Base-by-base conservation (phyloP, 2,329 filamentous ascomycete species). In the Cucurbitaria berberidis region DNA sequence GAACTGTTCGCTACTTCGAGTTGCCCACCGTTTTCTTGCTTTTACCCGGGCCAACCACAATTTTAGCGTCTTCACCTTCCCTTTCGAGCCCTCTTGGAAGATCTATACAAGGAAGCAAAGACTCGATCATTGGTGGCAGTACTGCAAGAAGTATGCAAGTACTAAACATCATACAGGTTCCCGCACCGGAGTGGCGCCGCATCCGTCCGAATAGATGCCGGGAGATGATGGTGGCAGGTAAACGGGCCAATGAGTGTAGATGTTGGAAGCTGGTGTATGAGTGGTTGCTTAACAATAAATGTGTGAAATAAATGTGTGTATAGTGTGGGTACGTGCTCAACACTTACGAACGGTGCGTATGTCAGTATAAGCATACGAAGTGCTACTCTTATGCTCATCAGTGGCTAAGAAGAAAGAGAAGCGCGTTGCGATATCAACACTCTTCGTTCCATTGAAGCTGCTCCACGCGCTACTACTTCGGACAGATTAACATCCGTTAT, bases 101-200 rank as follows among this genome's bases (percentile, higher is more conserved):
- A 11, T 30, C 34, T 30, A 13, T 24, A 9, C 13, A 9, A 13
- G 9, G 13, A 22, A 10, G 29, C 21, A 16, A 50, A 18, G 7
- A 30, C 24, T 24, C n/a, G 19, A 5, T 22, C 34, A 32, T 50
- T 45, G 24, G 40, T n/a, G 10, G 22, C 21, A 24, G 15, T 27
- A 15, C 15, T 18, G 16, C 19, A 29, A 29, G 27, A 18, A 13
- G 32, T 19, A 48, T 58, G 48, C 51, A 55, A 45, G 45, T 44
- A 40, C 41, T 45, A 13, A 51, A 57, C 35, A 24, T n/a, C 11
- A 15, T 22, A n/a, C 41, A 40, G 21, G 19, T 45, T 45, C 44
- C 49, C 38, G 43, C 48, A 44, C 42, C 44, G 32, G 40, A 40
- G 21, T 27, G 29, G 51, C 32, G 42, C 42, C 45, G 45, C 36